Base-by-base conservation (phyloP, 2,329 filamentous ascomycete species). In the Trichoderma sp. region DNA sequence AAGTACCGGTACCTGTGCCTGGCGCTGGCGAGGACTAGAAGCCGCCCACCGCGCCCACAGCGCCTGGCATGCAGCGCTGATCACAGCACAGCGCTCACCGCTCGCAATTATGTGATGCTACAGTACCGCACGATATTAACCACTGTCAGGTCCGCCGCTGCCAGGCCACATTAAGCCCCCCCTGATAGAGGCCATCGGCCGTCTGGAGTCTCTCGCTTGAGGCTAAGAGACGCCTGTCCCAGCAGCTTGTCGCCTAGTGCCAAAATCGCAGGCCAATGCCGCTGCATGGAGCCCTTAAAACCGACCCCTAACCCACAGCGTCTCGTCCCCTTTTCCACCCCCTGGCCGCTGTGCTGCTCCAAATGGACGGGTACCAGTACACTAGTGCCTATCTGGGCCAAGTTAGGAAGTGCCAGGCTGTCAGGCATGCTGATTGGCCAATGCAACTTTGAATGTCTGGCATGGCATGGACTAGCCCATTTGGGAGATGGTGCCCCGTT, bases 221-320 rank as follows among this genome's bases (percentile, higher is more conserved):
- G 28, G 52, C 61, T 56, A 28, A 43, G 51, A 54, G 46, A 7
- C n/a, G 46, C n/a, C 46, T 24, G 46, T 49, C 46, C 46, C 37
- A 28, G 60, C 59, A 39, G 52, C 30, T 46, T 28, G 16, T 64
- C 21, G 46, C n/a, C n/a, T 54, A 65, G 61, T 65, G 34, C 52
- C 52, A 46, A 21, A 66, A 34, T 26, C 28, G 46, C 46, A 54
- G 59, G 28, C 52, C 37, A 58, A 32, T 66, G 63, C 51, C 59
- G 59, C n/a, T 49, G 28, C 66, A 63, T 68, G 49, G 46, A 63
- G 59, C 66, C 66, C 66, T 59, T 68, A 68, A 68, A 68, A 59
- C 51, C 55, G 56, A 54, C 66, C 58, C 66, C 66, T 61, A 54
- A 59, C 58, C 56, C 66, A 60, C 43, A 34, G 24, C 52, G 59